Base-by-base conservation (phyloP, 495 filamentous ascomycete species). In the Aspergillus cristatus region DNA sequence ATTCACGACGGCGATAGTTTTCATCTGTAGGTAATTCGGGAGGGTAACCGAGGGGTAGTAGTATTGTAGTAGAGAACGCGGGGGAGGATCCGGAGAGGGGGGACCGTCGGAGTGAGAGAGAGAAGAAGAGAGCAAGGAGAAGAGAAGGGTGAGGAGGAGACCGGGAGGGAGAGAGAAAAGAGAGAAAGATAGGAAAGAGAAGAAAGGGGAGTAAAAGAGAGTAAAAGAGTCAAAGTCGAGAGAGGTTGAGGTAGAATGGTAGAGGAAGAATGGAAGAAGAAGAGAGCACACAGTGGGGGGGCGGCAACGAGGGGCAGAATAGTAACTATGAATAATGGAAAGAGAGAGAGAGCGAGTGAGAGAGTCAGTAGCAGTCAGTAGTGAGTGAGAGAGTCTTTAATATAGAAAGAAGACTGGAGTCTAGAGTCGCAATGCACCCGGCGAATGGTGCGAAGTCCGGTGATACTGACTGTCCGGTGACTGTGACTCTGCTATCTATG, bases 1-100 rank as follows among this genome's bases (percentile, higher is more conserved):
- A 62, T 97, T 97, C 57, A 95, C 87, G 52, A 91, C 81, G 48
- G 86, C 88, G 48, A 95, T 86, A 33, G 79, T 89, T 65, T 88
- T 84, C 50, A 72, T 60, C n/a, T n/a, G n/a, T n/a, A 63, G 50
- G 60, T 62, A 63, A 69, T 69, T 46, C 53, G 56, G 51, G 41
- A 34, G 33, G 42, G 40, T 22, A 28, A 22, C 16, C 25, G 28
- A n/a, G n/a, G n/a, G n/a, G n/a, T n/a, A n/a, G n/a, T n/a, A n/a
- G n/a, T n/a, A n/a, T n/a, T n/a, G n/a, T n/a, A n/a, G n/a, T n/a
- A n/a, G n/a, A n/a, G n/a, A n/a, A n/a, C n/a, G n/a, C n/a, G n/a
- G n/a, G n/a, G n/a, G n/a, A n/a, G n/a, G n/a, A n/a, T n/a, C 8
- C 17, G 32, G 31, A 34, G 45, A 20, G 6, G 32, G 34, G 30